Evolutionary conservation across 306 rosid genomes (phyloP), one percentile per base, ranked within the genome.

Genomic region (Trifolium pratense): DNA sequence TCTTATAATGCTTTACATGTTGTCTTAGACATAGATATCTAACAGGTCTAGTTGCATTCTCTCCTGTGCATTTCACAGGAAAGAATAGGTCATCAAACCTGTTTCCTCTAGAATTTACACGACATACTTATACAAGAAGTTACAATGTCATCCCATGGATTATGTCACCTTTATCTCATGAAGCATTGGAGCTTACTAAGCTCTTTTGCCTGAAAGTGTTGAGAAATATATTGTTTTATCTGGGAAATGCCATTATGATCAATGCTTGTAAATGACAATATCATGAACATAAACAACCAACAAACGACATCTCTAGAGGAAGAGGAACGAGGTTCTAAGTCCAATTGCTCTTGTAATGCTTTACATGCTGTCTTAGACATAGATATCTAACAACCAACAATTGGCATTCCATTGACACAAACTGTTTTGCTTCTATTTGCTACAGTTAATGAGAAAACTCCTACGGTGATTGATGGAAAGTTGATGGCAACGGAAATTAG

Each of bases 391-490:
- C 31, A 26, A 26, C 31, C 31, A 26, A 26, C 31, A 26, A 26
- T 26, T 26, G 31, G 31, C 31, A 26, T 26, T 5, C 31, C 31
- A 26, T 26, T 26, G 16, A 9, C 40, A 39, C 52, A 43, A 72
- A 64, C 36, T 64, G 49, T 64, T 71, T 5, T 18, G 69, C 53
- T 67, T 79, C 65, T 66, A 42, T 20, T 59, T 39, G 75, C 42
- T 56, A 36, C 88, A 93, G 97, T 79, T 32, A 70, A 83, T 53
- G 86, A 55, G 60, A 85, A 78, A 51, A 66, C 71, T 57, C 80
- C 93, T 64, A 77, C 46, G 39, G 84, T 91, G 20, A 81, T 93
- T 72, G 91, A 90, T 78, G 97, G 98, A 73, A 88, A 87, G 77
- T 72, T 59, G 68, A 85, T 87, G 25, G 86, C 97, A 2, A 85